Base-by-base conservation (phyloP, 495 filamentous ascomycete species). In the Parachaetomium inaequale region DNA sequence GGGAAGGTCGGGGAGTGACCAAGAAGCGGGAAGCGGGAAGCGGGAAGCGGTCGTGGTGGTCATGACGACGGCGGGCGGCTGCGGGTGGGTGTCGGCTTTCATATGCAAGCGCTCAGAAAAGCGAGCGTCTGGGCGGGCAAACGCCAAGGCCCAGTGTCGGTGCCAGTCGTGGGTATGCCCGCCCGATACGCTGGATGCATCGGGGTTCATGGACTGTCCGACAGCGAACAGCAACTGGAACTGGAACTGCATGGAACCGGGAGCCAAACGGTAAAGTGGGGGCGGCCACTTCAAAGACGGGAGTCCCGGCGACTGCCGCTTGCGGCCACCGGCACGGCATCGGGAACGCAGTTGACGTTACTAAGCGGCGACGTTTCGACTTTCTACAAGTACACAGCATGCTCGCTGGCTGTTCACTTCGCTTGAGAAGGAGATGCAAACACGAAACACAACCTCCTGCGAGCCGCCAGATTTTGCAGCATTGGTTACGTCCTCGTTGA, bases 81-180 rank as follows among this genome's bases (percentile, higher is more conserved):
- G 23, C 34, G 31, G 45, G 51, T 8, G 43, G 45, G 50, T n/a
- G 45, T 40, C 59, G 59, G 59, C 29, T 62, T 62, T 62, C 59
- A 62, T 62, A 55, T 62, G 59, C 59, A 60, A 17, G 28, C 49
- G 49, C 51, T 49, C 10, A 49, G 40, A 62, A 50, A 56, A 56
- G 34, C 28, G 45, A 42, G 15, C 23, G 42, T 10, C 40, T 3
- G 28, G 45, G 53, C 34, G 38, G 28, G 7, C 34, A 26, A 34
- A 36, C 42, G 59, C 60, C 60, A 50, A 62, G 60, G 46, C 42
- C 5, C 29, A 55, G 19, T 15, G 29, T 31, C 25, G 7, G 40
- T 28, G 42, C 38, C 7, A 23, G 36, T 7, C 10, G 36, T 11
- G 28, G 28, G 46, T 28, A 40, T 40, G 36, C 36, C 36, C 36